phyloP scores from a whole-genome alignment of 176 grass and related monocot species.

The maize (Zea mays) region Zm-B73-REFERENCE-NAM-5.0 NC_050097.1:195639001-195639500 shows the following conservation, averaged over 20 bases:
- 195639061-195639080: constrained; percentile 30
- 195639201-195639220: constrained; percentile 38
- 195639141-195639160: background rate
- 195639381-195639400: constrained; percentile 2
- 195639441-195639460: constrained; percentile 27
- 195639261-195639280: constrained; percentile 66
- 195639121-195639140: background rate
- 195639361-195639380: constrained; percentile 58
- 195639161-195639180: constrained; percentile 32
- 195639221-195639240: constrained; percentile 29
- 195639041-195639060: background rate
- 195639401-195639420: background rate
- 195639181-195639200: constrained; percentile 13
- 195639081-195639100: constrained; percentile 25
- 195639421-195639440: constrained; percentile 30
- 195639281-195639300: constrained; percentile 60
- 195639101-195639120: constrained; percentile 38
- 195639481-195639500: constrained; percentile 48
- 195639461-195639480: constrained; percentile 56
- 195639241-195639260: constrained; percentile 65
- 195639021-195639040: background rate
- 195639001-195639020: constrained; percentile 41
- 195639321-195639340: constrained; percentile 75
- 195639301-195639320: constrained; percentile 57
- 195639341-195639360: constrained; percentile 58